Evolutionary conservation across 768 basidiomycete species (phyloP).

Genomic region (Calvatia gigantea): DNA sequence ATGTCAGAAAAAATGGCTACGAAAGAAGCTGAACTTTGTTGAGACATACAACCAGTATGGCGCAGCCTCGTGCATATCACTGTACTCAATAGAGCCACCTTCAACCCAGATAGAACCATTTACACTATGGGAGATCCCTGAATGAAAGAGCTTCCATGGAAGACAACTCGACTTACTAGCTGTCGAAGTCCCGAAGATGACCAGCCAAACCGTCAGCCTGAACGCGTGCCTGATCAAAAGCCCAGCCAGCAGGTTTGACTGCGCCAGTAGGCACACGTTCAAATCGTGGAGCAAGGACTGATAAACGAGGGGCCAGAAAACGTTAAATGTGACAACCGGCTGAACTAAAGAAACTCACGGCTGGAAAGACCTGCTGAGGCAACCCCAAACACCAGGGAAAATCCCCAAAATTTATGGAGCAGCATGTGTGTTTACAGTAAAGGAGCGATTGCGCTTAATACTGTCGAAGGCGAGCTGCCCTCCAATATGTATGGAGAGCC

Average conservation of each 20-base stretch:
- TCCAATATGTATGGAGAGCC: background rate
- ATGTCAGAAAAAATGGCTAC: background rate
- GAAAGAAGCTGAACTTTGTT: background rate
- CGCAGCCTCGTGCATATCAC: slow-evolving; percentile 40
- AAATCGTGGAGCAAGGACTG: slow-evolving; percentile 30
- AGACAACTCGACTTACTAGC: slow-evolving; percentile 26
- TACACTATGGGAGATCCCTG: slow-evolving; percentile 24
- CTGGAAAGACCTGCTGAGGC: background rate
- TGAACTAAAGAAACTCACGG: background rate
- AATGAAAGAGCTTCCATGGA: background rate
- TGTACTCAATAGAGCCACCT: slow-evolving; percentile 39
- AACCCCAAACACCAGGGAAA: background rate
- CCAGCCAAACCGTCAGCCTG: slow-evolving; percentile 39
- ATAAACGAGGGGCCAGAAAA: background rate
- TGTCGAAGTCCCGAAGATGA: slow-evolving; percentile 36
- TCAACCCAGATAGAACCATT: slow-evolving; percentile 41
- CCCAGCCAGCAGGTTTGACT: slow-evolving; percentile 38
- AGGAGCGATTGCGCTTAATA: background rate
- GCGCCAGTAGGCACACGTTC: slow-evolving; percentile 30
- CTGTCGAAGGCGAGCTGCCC: background rate
- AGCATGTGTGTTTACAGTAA: background rate
- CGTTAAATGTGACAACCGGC: too few relatives aligned
- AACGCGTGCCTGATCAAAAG: slow-evolving; percentile 34
- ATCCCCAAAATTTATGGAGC: background rate
- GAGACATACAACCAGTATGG: slow-evolving; percentile 45